phyloP scores from a whole-genome alignment of 2,329 filamentous ascomycete species.

The Diaporthe batatas region DNA sequence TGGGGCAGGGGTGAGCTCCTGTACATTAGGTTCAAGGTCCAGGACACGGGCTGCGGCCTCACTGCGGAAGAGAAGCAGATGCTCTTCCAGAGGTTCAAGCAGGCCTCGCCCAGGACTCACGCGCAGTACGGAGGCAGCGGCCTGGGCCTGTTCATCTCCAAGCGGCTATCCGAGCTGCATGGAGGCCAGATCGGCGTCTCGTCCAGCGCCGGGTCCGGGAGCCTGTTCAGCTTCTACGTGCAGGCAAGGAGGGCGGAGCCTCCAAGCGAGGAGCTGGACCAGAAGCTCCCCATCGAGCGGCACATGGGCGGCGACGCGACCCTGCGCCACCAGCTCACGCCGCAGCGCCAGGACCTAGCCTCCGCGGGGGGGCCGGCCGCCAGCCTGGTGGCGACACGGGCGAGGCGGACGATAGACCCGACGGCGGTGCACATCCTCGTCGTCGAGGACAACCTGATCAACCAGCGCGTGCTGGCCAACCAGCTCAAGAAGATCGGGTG shows the following conservation, averaged over 20 bases:
- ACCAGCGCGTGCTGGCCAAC: constrained; percentile 76
- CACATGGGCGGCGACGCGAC: constrained; percentile 42
- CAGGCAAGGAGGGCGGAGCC: constrained; percentile 62
- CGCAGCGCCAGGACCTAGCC: constrained; percentile 48
- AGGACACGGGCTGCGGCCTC: constrained; percentile 75
- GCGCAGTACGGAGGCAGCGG: constrained; percentile 75
- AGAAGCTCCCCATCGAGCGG: constrained; percentile 42
- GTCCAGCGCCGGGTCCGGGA: constrained; percentile 69
- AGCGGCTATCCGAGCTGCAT: constrained; percentile 73
- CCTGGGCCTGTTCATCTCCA: constrained; percentile 74
- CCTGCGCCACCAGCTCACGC: constrained; percentile 42
- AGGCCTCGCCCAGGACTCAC: constrained; percentile 64
- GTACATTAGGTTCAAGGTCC: constrained; percentile 66
- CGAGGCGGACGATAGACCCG: constrained; percentile 50
- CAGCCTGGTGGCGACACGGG: constrained; percentile 45
- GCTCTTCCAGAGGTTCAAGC: constrained; percentile 76
- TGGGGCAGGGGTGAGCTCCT: constrained; percentile 52
- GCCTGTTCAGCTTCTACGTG: constrained; percentile 74
- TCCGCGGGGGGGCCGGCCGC: constrained; percentile 42
- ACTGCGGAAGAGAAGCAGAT: constrained; percentile 72
- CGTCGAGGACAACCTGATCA: constrained; percentile 77
- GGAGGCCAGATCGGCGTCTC: constrained; percentile 75
- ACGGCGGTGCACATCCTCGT: constrained; percentile 70
- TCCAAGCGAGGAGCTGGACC: constrained; percentile 35
- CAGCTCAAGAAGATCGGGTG: constrained; percentile 72